Conservation (phyloP, 768 basidiomycete genomes). For the Mycena epipterygia region DNA sequence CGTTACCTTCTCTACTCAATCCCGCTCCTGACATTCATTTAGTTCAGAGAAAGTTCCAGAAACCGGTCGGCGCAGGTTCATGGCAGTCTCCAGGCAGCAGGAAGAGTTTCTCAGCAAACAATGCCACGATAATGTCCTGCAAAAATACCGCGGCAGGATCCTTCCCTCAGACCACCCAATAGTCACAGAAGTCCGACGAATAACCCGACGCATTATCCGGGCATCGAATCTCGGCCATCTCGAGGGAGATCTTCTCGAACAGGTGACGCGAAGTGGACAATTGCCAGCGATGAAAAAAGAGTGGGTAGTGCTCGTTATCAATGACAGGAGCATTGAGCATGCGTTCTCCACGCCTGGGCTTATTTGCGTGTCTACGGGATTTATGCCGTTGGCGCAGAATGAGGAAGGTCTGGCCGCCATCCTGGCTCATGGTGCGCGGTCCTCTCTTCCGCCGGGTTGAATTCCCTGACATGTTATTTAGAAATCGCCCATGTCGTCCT, state of each 20-base stretch:
- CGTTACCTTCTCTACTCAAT: background rate
- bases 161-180: slow-evolving; percentile 78
- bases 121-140: slow-evolving; percentile 57
- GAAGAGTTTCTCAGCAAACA: slow-evolving; percentile 59
- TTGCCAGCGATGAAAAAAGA: slow-evolving; percentile 18
- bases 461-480: background rate
- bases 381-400: slow-evolving; percentile 32
- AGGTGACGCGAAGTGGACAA: slow-evolving; percentile 37
- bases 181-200: slow-evolving; percentile 73
- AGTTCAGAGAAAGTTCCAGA: slow-evolving; percentile 79
- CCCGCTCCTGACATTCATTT: slow-evolving; percentile 61
- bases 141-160: slow-evolving; percentile 66
- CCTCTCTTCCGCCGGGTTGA: too few relatives aligned
- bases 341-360: slow-evolving; percentile 33
- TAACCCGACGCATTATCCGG: slow-evolving; percentile 78
- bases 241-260: slow-evolving; percentile 44
- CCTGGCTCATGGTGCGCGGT: slow-evolving; percentile 30
- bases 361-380: slow-evolving; percentile 33
- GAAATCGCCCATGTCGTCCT: slow-evolving; percentile 34
- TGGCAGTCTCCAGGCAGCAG: slow-evolving; percentile 54
- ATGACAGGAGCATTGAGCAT: slow-evolving; percentile 28
- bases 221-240: slow-evolving; percentile 81
- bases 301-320: slow-evolving; percentile 33
- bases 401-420: slow-evolving; percentile 34
- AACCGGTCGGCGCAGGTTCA: slow-evolving; percentile 91